phyloP scores from a whole-genome alignment of 148 eudicot species.

The Nepenthes mirabilis region DNA sequence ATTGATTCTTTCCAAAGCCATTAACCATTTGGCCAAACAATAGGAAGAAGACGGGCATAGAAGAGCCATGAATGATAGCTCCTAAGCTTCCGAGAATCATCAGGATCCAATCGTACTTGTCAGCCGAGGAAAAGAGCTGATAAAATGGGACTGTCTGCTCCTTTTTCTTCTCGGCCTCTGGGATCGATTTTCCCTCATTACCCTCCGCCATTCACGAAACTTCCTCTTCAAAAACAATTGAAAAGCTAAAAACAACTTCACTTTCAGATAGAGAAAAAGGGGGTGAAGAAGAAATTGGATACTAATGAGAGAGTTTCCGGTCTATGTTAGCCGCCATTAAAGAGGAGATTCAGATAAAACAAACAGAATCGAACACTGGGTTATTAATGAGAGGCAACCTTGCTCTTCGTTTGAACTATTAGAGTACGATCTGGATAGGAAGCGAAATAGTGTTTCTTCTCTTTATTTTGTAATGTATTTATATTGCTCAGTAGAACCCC shows the following conservation, averaged over 20 bases:
- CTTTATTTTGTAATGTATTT: no score
- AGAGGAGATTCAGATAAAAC: no score
- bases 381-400: no score
- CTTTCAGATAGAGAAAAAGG: neutral
- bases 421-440: no score
- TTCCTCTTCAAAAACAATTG: neutral
- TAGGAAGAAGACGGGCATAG: slow-evolving; percentile 94
- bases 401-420: neutral
- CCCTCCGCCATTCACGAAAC: neutral
- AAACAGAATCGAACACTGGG: no score
- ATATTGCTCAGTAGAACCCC: no score
- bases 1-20: slow-evolving; percentile 86
- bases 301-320: no score
- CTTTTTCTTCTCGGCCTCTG: slow-evolving; percentile 74
- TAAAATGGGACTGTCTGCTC: slow-evolving; percentile 81
- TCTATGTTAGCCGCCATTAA: no score
- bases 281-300: neutral
- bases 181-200: neutral
- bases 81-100: slow-evolving; percentile 69
- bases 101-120: slow-evolving; percentile 52
- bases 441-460: no score
- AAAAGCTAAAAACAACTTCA: neutral
- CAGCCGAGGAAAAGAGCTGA: slow-evolving; percentile 75
- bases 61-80: slow-evolving; percentile 84
- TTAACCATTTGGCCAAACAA: slow-evolving; percentile 93